Conservation (phyloP, 441 rosid species). For the Raphanus hybrid region DNA sequence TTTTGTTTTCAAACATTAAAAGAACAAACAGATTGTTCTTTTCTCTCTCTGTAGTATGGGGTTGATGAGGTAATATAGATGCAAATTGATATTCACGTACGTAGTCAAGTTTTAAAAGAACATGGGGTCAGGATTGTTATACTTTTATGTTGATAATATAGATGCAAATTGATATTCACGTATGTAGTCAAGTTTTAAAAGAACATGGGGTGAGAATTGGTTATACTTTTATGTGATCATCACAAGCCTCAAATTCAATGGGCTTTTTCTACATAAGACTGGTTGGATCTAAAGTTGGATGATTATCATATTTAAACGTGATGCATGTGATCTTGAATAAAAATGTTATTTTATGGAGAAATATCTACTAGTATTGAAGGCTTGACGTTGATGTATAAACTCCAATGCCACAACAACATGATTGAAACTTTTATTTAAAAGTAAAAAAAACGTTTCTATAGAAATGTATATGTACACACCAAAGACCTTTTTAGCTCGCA, state of each 20-base stretch:
- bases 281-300: slow-evolving; percentile 5
- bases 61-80: slow-evolving; percentile 36
- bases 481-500: neutral
- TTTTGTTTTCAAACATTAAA: slow-evolving; percentile 20
- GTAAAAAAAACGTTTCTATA: slow-evolving; percentile 18
- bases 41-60: neutral
- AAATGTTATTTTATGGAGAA: neutral
- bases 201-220: too few relatives aligned
- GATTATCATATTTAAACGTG: slow-evolving; percentile 1
- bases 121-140: neutral
- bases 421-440: neutral
- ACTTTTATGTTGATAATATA: slow-evolving; percentile 12
- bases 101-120: neutral
- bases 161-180: slow-evolving; percentile 21
- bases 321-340: slow-evolving; percentile 15
- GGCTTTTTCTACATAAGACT: neutral
- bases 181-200: slow-evolving; percentile 1
- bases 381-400: slow-evolving; percentile 19
- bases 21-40: slow-evolving; percentile 26
- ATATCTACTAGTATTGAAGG: neutral
- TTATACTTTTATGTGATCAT: slow-evolving; percentile 5
- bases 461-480: slow-evolving; percentile 33
- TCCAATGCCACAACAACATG: neutral
- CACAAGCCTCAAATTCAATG: slow-evolving; percentile 11
- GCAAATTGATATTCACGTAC: slow-evolving; percentile 25